These are phyloP conservation scores for Albugo candida DNA, from an alignment of 352 stramenopile species.

Conservation along the genomic window DNA sequence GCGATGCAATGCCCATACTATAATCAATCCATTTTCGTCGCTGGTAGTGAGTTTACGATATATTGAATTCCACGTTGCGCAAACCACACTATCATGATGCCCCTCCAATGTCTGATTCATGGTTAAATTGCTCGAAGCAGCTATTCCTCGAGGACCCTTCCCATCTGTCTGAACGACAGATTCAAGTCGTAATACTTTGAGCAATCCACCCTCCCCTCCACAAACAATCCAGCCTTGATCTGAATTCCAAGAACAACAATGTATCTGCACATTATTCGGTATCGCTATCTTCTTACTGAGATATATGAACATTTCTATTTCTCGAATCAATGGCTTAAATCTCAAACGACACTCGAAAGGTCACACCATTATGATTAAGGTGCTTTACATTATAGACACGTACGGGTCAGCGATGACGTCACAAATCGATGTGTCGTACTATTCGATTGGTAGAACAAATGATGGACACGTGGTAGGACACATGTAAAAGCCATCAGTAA, in stretches of 20 bases:
- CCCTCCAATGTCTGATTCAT: constrained; percentile 92
- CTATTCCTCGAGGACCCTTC: constrained; percentile 62
- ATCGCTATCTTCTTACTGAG: constrained; percentile 92
- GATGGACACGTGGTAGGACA: no score
- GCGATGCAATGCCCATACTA: constrained; percentile 89
- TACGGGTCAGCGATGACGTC: no score
- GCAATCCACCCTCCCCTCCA: constrained; percentile 80
- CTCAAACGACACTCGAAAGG: no score
- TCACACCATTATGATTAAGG: no score
- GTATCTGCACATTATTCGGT: constrained; percentile 83
- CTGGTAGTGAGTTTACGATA: constrained; percentile 90
- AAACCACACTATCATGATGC: constrained; percentile 80
- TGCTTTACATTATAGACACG: no score
- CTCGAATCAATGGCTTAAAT: no score
- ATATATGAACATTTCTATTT: constrained; percentile 81
- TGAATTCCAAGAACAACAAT: constrained; percentile 82
- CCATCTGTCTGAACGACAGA: constrained; percentile 37
- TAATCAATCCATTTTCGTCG: constrained; percentile 90
- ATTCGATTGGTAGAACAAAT: no score
- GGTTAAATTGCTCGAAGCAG: constrained; percentile 77
- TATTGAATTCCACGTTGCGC: constrained; percentile 85
- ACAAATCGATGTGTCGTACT: no score
- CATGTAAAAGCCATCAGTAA: no score
- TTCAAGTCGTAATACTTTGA: constrained; percentile 87
- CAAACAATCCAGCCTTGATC: constrained; percentile 90